Conservation (phyloP, 495 filamentous ascomycete species). For the Haplographium delicatum region DNA sequence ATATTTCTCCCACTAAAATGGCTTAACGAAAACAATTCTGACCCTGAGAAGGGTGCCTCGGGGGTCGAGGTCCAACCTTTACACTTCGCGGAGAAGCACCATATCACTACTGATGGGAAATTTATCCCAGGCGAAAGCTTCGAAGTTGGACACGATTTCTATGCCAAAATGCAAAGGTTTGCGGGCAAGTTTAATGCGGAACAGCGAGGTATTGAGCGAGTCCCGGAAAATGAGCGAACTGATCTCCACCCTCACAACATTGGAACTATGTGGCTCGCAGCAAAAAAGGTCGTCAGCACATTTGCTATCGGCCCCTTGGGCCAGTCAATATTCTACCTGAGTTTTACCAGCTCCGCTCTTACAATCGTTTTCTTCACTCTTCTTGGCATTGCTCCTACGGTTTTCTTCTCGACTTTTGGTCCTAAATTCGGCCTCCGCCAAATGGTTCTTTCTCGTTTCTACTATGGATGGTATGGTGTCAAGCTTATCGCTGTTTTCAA, state of each 20-base stretch:
- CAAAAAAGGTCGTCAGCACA: conserved; percentile 78
- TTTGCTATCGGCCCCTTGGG: conserved; percentile 76
- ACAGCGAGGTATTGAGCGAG: conserved; percentile 75
- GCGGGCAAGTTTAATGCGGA: conserved; percentile 68
- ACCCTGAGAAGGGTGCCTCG: too few relatives aligned
- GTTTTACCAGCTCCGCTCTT: conserved; percentile 72
- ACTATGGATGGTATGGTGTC: conserved; percentile 49
- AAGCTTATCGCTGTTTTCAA: conserved; percentile 66
- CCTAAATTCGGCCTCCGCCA: conserved; percentile 74
- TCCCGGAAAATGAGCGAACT: conserved; percentile 68
- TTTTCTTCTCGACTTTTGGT: conserved; percentile 78
- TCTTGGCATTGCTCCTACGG: conserved; percentile 66
- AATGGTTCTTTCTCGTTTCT: conserved; percentile 79
- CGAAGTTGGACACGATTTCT: conserved; percentile 52
- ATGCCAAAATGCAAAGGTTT: conserved; percentile 63
- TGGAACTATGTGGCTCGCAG: conserved; percentile 77
- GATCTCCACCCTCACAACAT: conserved; percentile 62
- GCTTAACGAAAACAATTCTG: too few relatives aligned
- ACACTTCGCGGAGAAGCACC: too few relatives aligned
- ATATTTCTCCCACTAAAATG: too few relatives aligned
- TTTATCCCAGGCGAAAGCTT: conserved; percentile 60
- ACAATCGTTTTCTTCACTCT: conserved; percentile 78
- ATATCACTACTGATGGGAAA: conserved; percentile 46
- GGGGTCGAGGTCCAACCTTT: too few relatives aligned
- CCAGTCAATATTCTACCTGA: conserved; percentile 58